Evolutionary conservation across 371 early-diverging fungal genomes (phyloP).

Genomic region (Capillidium heterosporum): DNA sequence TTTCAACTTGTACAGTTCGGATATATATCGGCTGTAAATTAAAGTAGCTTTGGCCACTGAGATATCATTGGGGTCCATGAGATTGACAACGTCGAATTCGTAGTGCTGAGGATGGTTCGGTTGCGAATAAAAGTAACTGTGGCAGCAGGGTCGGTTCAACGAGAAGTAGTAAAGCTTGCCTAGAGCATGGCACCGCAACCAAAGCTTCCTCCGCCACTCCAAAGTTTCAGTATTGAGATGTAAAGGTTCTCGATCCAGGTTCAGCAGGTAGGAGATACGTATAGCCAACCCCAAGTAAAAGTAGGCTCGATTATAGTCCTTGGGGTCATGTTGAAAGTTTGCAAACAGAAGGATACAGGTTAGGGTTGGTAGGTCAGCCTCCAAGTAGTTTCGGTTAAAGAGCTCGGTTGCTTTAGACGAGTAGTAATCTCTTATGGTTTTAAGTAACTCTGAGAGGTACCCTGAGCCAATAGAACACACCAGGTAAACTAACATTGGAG

Average conservation of each 20-base stretch:
- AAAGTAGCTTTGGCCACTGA: background rate
- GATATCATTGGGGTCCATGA: background rate
- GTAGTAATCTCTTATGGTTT: background rate
- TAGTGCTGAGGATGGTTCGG: background rate
- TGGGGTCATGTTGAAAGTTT: background rate
- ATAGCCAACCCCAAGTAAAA: background rate
- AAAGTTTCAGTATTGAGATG: background rate
- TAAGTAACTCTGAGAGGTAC: background rate
- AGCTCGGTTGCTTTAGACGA: background rate
- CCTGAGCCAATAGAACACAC: background rate
- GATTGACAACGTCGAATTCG: background rate
- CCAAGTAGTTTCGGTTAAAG: background rate
- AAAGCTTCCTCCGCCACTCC: background rate
- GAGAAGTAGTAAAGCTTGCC: slow-evolving; percentile 1
- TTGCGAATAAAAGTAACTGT: too few relatives aligned
- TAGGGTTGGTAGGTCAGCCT: background rate
- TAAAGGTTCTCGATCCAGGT: background rate
- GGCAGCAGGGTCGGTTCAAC: background rate
- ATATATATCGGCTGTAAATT: background rate
- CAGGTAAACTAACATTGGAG: background rate
- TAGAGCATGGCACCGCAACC: background rate
- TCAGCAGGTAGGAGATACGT: background rate
- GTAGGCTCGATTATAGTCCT: background rate
- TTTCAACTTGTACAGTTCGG: background rate
- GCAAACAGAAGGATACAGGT: background rate